Percentiles rank a stretch among this genome's conserved stretches.
Evolutionary conservation across 2,329 filamentous ascomycete genomes (phyloP).

Genomic region (Stenocarpella maydis): DNA sequence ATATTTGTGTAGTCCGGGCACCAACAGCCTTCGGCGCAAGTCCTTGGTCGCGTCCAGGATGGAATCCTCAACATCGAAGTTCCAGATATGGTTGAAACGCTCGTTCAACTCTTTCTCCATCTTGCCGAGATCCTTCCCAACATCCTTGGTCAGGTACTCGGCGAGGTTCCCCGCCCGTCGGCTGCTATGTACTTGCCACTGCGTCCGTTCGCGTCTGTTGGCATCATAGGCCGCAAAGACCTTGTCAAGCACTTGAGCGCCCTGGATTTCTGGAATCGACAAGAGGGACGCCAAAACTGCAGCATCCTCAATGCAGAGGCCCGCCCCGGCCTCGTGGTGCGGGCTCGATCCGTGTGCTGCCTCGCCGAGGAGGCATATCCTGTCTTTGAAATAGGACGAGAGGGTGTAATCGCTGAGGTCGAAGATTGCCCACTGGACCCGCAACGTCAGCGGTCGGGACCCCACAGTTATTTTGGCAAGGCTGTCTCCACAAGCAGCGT

Average conservation of each 20-base stretch:
- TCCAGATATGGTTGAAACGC: constrained; percentile 31
- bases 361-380: constrained; percentile 64
- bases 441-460: background rate
- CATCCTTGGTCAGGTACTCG: constrained; percentile 51
- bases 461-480: background rate
- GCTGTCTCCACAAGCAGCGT: background rate
- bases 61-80: constrained; percentile 26
- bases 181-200: constrained; percentile 60
- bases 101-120: constrained; percentile 41
- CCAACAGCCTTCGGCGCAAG: constrained; percentile 18
- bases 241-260: constrained; percentile 46
- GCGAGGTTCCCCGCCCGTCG: constrained; percentile 54
- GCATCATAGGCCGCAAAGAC: constrained; percentile 62
- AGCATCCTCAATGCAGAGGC: constrained; percentile 64
- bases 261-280: constrained; percentile 48
- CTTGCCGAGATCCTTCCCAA: constrained; percentile 47
- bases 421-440: constrained; percentile 54
- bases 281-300: constrained; percentile 55
- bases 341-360: constrained; percentile 70
- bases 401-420: constrained; percentile 54
- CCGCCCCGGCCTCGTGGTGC: constrained; percentile 66
- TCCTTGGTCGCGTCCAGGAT: constrained; percentile 32
- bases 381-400: constrained; percentile 51
- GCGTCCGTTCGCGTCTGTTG: constrained; percentile 56
- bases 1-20: constrained; percentile 25